phyloP scores from a whole-genome alignment of 2,329 filamentous ascomycete species.

The Fusarium domesticum region DNA sequence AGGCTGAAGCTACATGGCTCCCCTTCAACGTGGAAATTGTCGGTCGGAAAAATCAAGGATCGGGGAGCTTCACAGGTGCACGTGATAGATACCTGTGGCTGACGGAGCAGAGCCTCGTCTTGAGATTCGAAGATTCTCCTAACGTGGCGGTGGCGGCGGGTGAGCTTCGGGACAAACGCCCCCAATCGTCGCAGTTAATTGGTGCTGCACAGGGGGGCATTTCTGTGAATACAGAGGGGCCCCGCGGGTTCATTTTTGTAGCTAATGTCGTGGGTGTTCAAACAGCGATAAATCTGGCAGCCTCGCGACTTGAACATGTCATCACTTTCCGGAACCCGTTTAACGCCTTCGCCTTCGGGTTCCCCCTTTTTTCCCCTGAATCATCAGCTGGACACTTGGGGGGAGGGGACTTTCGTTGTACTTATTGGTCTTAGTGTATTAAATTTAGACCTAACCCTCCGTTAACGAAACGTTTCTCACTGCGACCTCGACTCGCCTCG shows the following conservation, averaged over 20 bases:
- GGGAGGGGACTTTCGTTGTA: slow-evolving; percentile 5
- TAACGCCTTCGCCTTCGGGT: slow-evolving; percentile 13
- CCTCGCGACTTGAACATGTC: slow-evolving; percentile 26
- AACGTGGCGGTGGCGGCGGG: slow-evolving; percentile 3
- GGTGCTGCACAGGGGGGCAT: neutral
- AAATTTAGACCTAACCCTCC: too few relatives aligned
- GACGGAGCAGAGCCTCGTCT: neutral
- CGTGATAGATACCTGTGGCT: slow-evolving; percentile 14
- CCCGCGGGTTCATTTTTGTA: slow-evolving; percentile 16
- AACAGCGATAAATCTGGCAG: slow-evolving; percentile 25
- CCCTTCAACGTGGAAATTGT: slow-evolving; percentile 30
- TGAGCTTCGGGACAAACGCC: slow-evolving; percentile 5
- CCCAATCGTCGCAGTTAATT: slow-evolving; percentile 8
- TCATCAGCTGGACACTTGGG: slow-evolving; percentile 12
- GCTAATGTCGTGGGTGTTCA: slow-evolving; percentile 6
- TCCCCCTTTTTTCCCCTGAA: slow-evolving; percentile 10
- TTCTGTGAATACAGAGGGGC: slow-evolving; percentile 23
- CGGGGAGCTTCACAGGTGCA: slow-evolving; percentile 19
- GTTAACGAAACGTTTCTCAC: neutral
- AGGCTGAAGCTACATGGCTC: slow-evolving; percentile 28
- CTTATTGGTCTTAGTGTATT: too few relatives aligned
- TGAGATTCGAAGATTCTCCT: neutral
- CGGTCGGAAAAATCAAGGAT: slow-evolving; percentile 34
- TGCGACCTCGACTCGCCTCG: neutral
- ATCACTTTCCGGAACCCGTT: slow-evolving; percentile 17